Percentiles rank a stretch among this genome's conserved stretches.
Conservation (phyloP, 2,329 filamentous ascomycete species). For the Venturiaceae sp. region DNA sequence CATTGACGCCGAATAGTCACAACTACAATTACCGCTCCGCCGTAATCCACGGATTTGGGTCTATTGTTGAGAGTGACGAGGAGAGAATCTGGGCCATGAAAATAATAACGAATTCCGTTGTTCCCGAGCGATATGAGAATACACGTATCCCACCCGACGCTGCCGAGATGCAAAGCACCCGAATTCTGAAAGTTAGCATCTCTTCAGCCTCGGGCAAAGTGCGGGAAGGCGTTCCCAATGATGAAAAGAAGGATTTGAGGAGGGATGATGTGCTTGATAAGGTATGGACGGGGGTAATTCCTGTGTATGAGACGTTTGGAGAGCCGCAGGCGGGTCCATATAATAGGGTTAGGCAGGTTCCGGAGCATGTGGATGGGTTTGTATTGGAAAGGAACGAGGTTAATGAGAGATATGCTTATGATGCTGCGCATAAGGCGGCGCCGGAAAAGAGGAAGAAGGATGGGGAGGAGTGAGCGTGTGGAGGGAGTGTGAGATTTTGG, state of each 20-base stretch:
- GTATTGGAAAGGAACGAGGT: constrained; percentile 36
- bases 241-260: constrained; percentile 46
- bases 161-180: constrained; percentile 66
- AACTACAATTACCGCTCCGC: constrained; percentile 82
- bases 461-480: too few relatives aligned
- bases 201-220: constrained; percentile 68
- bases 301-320: constrained; percentile 55
- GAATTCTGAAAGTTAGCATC: constrained; percentile 60
- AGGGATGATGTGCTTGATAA: constrained; percentile 37
- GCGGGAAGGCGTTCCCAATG: constrained; percentile 53
- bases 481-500: too few relatives aligned
- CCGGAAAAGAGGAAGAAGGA: constrained; percentile 16
- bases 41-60: constrained; percentile 65
- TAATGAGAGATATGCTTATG: constrained; percentile 16
- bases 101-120: constrained; percentile 65
- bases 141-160: constrained; percentile 60
- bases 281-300: constrained; percentile 53
- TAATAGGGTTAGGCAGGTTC: constrained; percentile 50
- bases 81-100: constrained; percentile 75
- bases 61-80: constrained; percentile 51
- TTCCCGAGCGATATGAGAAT: constrained; percentile 59
- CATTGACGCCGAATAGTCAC: constrained; percentile 70
- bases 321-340: constrained; percentile 50
- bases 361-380: constrained; percentile 50
- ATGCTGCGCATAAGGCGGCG: constrained; percentile 15